phyloP scores from a whole-genome alignment of 1,284 basidiomycete species.

The Rhodotorula sp. region DNA sequence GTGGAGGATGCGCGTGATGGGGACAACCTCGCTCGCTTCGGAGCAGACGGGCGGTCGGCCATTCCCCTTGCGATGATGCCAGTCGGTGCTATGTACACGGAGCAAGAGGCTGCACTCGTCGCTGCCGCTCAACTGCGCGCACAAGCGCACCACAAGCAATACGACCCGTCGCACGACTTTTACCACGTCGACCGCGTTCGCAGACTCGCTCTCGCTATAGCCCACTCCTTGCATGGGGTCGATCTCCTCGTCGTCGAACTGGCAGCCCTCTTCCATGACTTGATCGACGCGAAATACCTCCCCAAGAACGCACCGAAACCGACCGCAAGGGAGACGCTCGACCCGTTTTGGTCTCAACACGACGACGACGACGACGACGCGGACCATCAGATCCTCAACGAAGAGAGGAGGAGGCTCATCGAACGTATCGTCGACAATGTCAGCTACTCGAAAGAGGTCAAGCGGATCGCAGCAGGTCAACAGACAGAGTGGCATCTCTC shows the following conservation, averaged over 20 bases:
- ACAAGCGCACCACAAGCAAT: slow-evolving; percentile 47
- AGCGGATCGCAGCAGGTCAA: slow-evolving; percentile 45
- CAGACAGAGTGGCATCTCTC: slow-evolving; percentile 64
- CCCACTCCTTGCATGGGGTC: slow-evolving; percentile 25
- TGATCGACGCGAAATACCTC: slow-evolving; percentile 81
- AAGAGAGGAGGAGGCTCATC: slow-evolving; percentile 36
- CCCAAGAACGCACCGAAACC: neutral
- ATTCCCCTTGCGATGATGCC: no score
- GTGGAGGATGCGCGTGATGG: no score
- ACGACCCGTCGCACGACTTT: slow-evolving; percentile 87
- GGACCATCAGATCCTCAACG: slow-evolving; percentile 28
- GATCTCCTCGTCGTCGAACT: slow-evolving; percentile 77
- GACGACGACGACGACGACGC: neutral
- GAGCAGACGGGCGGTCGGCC: no score
- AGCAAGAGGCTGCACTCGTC: slow-evolving; percentile 7
- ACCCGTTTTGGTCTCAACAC: slow-evolving; percentile 13
- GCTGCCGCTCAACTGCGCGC: slow-evolving; percentile 20
- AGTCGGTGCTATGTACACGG: no score
- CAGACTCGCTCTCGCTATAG: slow-evolving; percentile 19
- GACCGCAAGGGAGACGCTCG: slow-evolving; percentile 10
- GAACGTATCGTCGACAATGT: slow-evolving; percentile 72
- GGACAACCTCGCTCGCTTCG: no score
- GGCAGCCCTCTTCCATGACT: slow-evolving; percentile 82
- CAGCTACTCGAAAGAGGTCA: slow-evolving; percentile 82
- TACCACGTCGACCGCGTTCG: slow-evolving; percentile 59